Evolutionary conservation across 225 moss, liverwort and hornwort species (phyloP), one percentile per base, ranked within the genome.

Genomic region (Physcomitrium patens): DNA sequence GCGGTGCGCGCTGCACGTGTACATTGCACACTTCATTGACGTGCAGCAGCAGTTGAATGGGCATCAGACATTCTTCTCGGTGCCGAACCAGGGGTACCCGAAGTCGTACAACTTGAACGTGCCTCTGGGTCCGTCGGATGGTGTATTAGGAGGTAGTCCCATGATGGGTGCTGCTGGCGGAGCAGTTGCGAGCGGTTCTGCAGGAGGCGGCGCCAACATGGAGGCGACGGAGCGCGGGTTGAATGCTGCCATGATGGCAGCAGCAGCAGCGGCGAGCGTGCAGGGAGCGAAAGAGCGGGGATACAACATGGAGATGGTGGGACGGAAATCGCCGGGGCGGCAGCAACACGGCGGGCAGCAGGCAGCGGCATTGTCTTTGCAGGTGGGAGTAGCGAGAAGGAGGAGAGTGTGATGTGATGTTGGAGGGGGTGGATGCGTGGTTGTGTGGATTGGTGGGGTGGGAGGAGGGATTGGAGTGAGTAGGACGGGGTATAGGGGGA

Each of bases 11-110:
- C 83, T 58, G 60, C 95, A 95, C 78, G 95, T 95, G 43, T 90
- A 90, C 75, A 95, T 95, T 16, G 95, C 95, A 3, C 95, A 87
- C 68, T 95, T 93, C 71, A 95, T 95, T 58, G 93, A 93, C 28
- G 47, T 84, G 76, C 91, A 95, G 77, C 95, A 95, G 74, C 90
- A 93, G 72, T 11, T 91, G 53, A 86, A 75, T 45, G 83, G 93
- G 17, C 81, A 82, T 31, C 92, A 80, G 5, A 68, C 91, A 42
- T 91, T 79, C 42, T 80, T 93, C 59, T 16, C 86, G 48, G 76
- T 67, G 8, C 66, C 72, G 2, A 81, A 9, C 20, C 64, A 71
- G 80, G 43, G 83, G 2, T 94, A 80, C 76, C 69, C 77, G 0
- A 93, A 94, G 68, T 65, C 94, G 2, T 99, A 99, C 83, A 99